phyloP scores from a whole-genome alignment of 1,139 yeast genomes.

The Chernovozyma aurita region DNA sequence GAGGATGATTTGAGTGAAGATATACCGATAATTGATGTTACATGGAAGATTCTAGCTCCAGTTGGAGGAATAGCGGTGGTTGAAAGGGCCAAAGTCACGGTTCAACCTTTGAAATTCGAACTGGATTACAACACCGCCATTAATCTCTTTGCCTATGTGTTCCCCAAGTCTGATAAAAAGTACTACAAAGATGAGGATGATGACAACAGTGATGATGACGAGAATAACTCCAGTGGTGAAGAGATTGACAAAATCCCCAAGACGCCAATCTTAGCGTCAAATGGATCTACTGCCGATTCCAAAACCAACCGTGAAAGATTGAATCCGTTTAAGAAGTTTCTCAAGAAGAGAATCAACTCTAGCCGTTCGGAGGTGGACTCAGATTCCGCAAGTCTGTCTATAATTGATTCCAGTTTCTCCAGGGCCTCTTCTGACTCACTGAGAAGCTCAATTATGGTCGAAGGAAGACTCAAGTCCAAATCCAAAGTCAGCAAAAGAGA shows the following conservation, averaged over 20 bases:
- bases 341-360: background rate
- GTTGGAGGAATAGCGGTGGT: constrained; percentile 81
- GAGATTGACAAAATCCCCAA: constrained; percentile 8
- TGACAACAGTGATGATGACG: constrained; percentile 1
- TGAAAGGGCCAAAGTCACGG: constrained; percentile 41
- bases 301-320: too few species aligned
- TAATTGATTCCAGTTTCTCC: background rate
- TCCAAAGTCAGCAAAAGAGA: too few species aligned
- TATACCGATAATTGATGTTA: constrained; percentile 45
- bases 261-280: background rate
- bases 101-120: constrained; percentile 69
- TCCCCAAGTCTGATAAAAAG: constrained; percentile 48
- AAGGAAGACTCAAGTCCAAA: too few species aligned
- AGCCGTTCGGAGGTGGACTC: background rate
- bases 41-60: constrained; percentile 74
- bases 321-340: background rate
- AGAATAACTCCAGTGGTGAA: background rate
- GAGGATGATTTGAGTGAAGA: constrained; percentile 10
- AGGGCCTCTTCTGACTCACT: constrained; percentile 6
- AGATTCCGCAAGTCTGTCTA: constrained; percentile 3
- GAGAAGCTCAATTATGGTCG: background rate
- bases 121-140: constrained; percentile 68
- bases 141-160: constrained; percentile 56
- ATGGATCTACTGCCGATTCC: background rate
- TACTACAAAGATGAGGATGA: background rate